phyloP scores from a whole-genome alignment of 371 early-diverging fungal species.

The Dichotomocladium elegans region DNA sequence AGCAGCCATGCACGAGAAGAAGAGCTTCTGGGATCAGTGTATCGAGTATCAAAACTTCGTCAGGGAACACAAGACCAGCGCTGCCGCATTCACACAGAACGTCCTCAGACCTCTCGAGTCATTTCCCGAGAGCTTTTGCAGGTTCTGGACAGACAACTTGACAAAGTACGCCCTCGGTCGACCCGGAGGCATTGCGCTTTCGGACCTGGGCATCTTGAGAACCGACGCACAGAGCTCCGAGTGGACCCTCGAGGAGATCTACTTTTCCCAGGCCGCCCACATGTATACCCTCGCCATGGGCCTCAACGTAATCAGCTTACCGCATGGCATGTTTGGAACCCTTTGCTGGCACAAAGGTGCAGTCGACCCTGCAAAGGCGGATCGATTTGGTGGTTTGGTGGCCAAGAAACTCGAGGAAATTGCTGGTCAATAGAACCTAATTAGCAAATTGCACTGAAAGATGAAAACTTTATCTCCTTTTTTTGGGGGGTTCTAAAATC shows the following conservation, averaged over 20 bases:
- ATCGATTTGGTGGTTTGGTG: background rate
- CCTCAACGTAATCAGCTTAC: slow-evolving; percentile 19
- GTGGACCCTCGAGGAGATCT: slow-evolving; percentile 5
- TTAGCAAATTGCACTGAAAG: no score
- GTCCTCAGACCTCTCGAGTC: slow-evolving; percentile 12
- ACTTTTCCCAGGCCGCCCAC: slow-evolving; percentile 36
- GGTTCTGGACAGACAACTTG: slow-evolving; percentile 16
- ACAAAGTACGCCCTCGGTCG: slow-evolving; percentile 18
- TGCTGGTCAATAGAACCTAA: background rate
- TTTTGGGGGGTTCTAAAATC: no score
- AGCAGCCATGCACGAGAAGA: background rate
- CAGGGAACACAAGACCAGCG: slow-evolving; percentile 6
- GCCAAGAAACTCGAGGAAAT: background rate
- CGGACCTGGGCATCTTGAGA: slow-evolving; percentile 30
- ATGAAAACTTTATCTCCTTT: no score
- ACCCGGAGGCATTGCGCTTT: slow-evolving; percentile 32
- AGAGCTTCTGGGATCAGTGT: slow-evolving; percentile 21
- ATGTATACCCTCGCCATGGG: slow-evolving; percentile 16
- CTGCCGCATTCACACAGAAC: slow-evolving; percentile 11
- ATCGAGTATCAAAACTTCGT: slow-evolving; percentile 17
- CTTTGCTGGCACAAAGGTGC: slow-evolving; percentile 32
- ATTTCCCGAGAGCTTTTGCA: slow-evolving; percentile 25
- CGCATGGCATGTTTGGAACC: slow-evolving; percentile 14
- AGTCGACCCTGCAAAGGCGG: slow-evolving; percentile 7
- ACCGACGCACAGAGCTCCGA: background rate